Percentiles rank a stretch among this genome's conserved stretches.
Evolutionary conservation across 495 filamentous ascomycete species (phyloP).

Genomic region (Xylaria palmicola): DNA sequence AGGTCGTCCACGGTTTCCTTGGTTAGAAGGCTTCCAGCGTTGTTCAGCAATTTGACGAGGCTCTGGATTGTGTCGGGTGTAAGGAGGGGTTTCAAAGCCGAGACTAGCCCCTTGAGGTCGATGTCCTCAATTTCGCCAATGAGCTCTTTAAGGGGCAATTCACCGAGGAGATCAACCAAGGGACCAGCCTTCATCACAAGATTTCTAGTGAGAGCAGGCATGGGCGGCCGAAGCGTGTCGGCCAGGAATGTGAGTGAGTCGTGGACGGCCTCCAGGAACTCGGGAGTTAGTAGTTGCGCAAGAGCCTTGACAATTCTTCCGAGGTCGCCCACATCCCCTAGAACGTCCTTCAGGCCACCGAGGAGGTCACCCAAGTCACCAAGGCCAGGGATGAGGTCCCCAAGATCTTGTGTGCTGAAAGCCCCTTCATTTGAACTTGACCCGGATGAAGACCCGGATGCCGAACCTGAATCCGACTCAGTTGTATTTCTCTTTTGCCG

Average conservation of each 20-base stretch:
- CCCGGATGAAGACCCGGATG: constrained; percentile 4
- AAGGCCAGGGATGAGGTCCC: constrained; percentile 25
- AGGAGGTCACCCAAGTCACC: constrained; percentile 28
- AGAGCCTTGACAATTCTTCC: constrained; percentile 26
- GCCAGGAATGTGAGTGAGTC: constrained; percentile 36
- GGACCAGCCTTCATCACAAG: constrained; percentile 32
- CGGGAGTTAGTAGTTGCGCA: constrained; percentile 26
- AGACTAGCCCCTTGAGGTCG: constrained; percentile 45
- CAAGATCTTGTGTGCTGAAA: constrained; percentile 20
- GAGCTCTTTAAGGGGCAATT: constrained; percentile 33
- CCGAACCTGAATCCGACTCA: constrained; percentile 8
- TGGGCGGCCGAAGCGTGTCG: constrained; percentile 31
- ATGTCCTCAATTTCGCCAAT: constrained; percentile 32
- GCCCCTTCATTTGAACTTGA: constrained; percentile 14
- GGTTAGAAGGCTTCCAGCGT: constrained; percentile 43
- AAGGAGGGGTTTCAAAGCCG: constrained; percentile 41
- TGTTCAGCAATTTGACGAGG: constrained; percentile 45
- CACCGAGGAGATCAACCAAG: constrained; percentile 27
- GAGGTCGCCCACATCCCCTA: constrained; percentile 20
- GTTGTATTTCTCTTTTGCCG: constrained; percentile 23
- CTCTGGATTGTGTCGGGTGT: constrained; percentile 41
- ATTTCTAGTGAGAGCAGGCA: constrained; percentile 25
- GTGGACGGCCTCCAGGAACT: constrained; percentile 33
- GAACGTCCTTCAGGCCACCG: constrained; percentile 24
- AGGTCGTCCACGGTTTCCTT: constrained; percentile 45